These are phyloP conservation scores for Cladosporium sp. DNA, from an alignment of 2,329 filamentous ascomycete species.

Conservation along the genomic window DNA sequence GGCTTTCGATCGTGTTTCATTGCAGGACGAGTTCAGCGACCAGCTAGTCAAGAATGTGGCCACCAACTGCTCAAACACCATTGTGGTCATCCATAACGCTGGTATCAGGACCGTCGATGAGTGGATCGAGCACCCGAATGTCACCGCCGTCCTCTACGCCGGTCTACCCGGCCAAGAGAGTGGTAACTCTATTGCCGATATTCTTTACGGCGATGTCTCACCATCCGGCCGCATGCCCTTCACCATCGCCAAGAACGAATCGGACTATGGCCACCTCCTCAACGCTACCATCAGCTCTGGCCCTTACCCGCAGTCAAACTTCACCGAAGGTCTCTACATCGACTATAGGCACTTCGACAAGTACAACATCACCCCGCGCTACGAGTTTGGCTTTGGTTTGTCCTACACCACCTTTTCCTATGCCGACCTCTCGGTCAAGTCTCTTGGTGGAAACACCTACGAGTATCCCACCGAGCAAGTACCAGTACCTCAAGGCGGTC, in stretches of 20 bases:
- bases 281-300: slow-evolving; percentile 35
- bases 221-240: slow-evolving; percentile 53
- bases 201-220: slow-evolving; percentile 42
- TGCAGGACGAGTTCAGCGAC: slow-evolving; percentile 47
- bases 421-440: slow-evolving; percentile 49
- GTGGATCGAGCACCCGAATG: slow-evolving; percentile 44
- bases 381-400: slow-evolving; percentile 80
- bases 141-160: slow-evolving; percentile 44
- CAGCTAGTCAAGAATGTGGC: slow-evolving; percentile 46
- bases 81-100: slow-evolving; percentile 49
- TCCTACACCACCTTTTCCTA: slow-evolving; percentile 74
- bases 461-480: slow-evolving; percentile 57
- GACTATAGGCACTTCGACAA: slow-evolving; percentile 88
- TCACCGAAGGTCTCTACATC: slow-evolving; percentile 75
- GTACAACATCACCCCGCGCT: slow-evolving; percentile 68
- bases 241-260: slow-evolving; percentile 27
- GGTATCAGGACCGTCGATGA: slow-evolving; percentile 44
- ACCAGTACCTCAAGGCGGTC: slow-evolving; percentile 43
- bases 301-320: slow-evolving; percentile 64
- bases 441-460: slow-evolving; percentile 1
- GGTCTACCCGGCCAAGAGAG: slow-evolving; percentile 44
- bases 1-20: slow-evolving; percentile 42
- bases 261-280: slow-evolving; percentile 21
- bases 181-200: slow-evolving; percentile 42
- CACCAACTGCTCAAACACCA: slow-evolving; percentile 20